Conservation (phyloP, 2,329 filamentous ascomycete genomes). For the Parastagonospora avenae region DNA sequence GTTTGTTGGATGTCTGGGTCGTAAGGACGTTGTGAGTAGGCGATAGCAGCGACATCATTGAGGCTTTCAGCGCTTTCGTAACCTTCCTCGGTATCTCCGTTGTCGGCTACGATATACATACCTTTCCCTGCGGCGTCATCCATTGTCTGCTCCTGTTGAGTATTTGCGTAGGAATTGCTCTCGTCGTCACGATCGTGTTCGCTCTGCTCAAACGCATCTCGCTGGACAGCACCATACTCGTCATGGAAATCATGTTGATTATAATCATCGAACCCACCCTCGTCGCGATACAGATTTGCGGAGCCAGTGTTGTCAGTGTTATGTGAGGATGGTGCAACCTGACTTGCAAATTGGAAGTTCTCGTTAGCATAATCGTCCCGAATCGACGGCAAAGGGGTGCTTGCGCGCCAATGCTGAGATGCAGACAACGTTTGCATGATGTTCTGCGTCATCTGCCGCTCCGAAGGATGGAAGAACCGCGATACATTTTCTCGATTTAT, state of each 20-base stretch:
- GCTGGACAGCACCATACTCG: neutral
- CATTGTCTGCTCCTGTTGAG: neutral
- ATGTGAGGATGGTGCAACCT: neutral
- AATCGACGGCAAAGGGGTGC: constrained; percentile 20
- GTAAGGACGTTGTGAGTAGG: neutral
- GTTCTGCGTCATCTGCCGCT: neutral
- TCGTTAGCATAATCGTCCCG: neutral
- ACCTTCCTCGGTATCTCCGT: neutral
- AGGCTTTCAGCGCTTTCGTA: neutral
- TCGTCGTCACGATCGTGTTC: too few species aligned
- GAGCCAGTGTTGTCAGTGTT: neutral
- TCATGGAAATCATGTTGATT: neutral
- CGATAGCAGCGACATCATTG: neutral
- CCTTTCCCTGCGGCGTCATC: neutral
- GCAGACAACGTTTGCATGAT: constrained; percentile 3
- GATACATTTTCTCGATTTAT: constrained; percentile 2
- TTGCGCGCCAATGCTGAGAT: constrained; percentile 13
- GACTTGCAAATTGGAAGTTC: neutral
- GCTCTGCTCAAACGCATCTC: too few species aligned
- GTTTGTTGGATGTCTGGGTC: neutral
- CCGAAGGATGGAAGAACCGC: constrained; percentile 1
- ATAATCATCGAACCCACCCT: neutral
- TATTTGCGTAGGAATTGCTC: too few species aligned
- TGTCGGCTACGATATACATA: neutral
- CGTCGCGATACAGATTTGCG: neutral